Conservation (phyloP, 371 early-diverging fungal species). For the Rhizomucor miehei region DNA sequence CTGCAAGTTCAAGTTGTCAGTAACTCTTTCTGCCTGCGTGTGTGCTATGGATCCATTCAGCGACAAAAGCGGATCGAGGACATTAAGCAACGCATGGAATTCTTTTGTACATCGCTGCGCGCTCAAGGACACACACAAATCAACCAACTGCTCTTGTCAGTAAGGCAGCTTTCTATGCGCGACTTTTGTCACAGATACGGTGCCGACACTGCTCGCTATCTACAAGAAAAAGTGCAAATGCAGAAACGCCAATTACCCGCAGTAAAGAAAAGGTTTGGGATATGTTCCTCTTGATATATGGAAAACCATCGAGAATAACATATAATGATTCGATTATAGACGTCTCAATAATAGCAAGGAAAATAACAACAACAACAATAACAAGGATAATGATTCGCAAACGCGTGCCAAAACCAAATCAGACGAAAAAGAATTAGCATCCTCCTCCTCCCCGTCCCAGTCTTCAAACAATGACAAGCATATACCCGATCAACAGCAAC, state of each 20-base stretch:
- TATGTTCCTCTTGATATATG: background rate
- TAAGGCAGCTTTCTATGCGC: conserved; percentile 23
- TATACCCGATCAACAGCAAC: too few relatives aligned
- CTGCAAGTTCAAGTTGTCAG: too few relatives aligned
- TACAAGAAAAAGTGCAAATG: conserved; percentile 13
- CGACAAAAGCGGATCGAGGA: conserved; percentile 23
- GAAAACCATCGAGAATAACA: too few relatives aligned
- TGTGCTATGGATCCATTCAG: too few relatives aligned
- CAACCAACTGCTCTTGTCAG: conserved; percentile 18
- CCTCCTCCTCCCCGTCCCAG: too few relatives aligned
- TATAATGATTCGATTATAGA: conserved; percentile 1
- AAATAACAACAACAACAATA: too few relatives aligned
- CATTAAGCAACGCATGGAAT: conserved; percentile 25
- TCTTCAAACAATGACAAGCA: too few relatives aligned
- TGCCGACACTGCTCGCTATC: conserved; percentile 12
- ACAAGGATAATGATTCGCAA: too few relatives aligned
- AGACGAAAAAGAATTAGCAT: too few relatives aligned
- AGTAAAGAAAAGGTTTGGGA: conserved; percentile 7
- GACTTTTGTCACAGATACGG: conserved; percentile 30
- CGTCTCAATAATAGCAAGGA: background rate
- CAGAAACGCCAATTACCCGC: background rate
- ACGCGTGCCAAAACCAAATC: too few relatives aligned
- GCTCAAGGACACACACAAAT: conserved; percentile 28
- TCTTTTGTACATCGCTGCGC: conserved; percentile 22
- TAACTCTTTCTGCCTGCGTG: too few relatives aligned